Evolutionary conservation across 148 eudicot genomes (phyloP), one percentile per base, ranked within the genome.

Genomic region (Euryodendron excelsum): DNA sequence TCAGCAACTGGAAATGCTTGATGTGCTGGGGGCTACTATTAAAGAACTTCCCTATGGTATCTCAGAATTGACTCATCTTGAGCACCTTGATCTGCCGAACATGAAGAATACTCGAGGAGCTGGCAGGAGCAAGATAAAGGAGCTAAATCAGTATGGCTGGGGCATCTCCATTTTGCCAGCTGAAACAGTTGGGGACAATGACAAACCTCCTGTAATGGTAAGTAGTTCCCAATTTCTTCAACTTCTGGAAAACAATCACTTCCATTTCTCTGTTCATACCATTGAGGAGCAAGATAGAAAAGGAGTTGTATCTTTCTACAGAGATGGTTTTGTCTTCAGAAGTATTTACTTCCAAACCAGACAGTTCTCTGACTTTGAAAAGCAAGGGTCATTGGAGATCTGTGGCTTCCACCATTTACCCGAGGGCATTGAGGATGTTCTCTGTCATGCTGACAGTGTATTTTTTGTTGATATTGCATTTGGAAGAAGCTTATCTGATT

Each of bases 211-310:
- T 28, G 14, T 81, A 25, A 50, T 64, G 44, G 50, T 73, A 11
- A 63, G 50, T 52, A 18, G 76, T 55, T 10, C 45, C n/a, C 82
- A 69, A 30, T 83, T 83, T 36, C 25, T 77, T 20, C 66, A 80
- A 60, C 48, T 58, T 31, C 14, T 74, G 45, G 65, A 74, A 33
- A 56, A 47, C 27, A 69, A 75, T 74, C 48, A 45, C 28, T 44
- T 83, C 44, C 80, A 79, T 59, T 77, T 86, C 12, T 65, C 31
- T 72, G 74, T 81, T 17, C 60, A 47, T 79, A 84, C 84, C 5
- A 17, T 28, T 4, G 30, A 55, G 50, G 33, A 23, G 31, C 56
- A 45, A 72, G 41, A 48, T 39, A 21, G 15, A 30, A 68, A 81
- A 27, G 28, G 58, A 3, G 50, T 48, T 45, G 21, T n/a, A n/a